Evolutionary conservation across 176 grass and related monocot species (phyloP).

Genomic region (Phoenix dactylifera): DNA sequence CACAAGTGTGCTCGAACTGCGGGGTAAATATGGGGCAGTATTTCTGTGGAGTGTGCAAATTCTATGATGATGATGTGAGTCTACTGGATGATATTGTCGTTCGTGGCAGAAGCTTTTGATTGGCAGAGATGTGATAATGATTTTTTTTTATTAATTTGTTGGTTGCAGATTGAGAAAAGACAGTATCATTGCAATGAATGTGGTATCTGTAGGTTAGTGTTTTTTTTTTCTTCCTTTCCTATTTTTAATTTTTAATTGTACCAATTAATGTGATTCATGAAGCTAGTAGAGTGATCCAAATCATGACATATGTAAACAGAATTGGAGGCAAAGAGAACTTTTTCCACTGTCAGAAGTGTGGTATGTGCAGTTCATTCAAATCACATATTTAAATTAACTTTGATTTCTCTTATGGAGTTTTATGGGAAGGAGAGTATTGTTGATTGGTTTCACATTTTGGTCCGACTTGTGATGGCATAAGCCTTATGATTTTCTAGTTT

Average conservation of each 20-base stretch:
- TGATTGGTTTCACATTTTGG: too few species aligned
- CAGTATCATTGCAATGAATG: slow-evolving; percentile 79
- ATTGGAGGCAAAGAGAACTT: slow-evolving; percentile 72
- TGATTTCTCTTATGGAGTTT: too few species aligned
- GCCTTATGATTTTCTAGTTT: too few species aligned
- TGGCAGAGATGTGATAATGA: too few species aligned
- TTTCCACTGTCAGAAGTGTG: slow-evolving; percentile 87
- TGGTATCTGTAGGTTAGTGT: slow-evolving; percentile 75
- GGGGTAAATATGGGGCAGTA: slow-evolving; percentile 82
- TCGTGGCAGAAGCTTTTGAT: too few species aligned
- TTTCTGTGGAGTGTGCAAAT: slow-evolving; percentile 70
- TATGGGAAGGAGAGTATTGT: too few species aligned
- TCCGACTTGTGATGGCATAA: too few species aligned
- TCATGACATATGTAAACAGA: slow-evolving; percentile 24
- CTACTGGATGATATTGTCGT: not conserved
- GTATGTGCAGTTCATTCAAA: slow-evolving; percentile 20
- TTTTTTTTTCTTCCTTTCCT: not conserved
- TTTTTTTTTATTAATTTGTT: slow-evolving; percentile 1
- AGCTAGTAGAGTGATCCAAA: slow-evolving; percentile 14
- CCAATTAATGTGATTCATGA: not conserved
- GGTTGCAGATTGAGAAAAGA: slow-evolving; percentile 48
- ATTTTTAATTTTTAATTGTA: too few species aligned
- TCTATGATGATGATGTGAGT: slow-evolving; percentile 73
- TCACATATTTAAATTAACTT: too few species aligned
- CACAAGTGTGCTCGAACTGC: slow-evolving; percentile 65